Evolutionary conservation across 441 rosid species (phyloP).

Genomic region (Populus hybrid): DNA sequence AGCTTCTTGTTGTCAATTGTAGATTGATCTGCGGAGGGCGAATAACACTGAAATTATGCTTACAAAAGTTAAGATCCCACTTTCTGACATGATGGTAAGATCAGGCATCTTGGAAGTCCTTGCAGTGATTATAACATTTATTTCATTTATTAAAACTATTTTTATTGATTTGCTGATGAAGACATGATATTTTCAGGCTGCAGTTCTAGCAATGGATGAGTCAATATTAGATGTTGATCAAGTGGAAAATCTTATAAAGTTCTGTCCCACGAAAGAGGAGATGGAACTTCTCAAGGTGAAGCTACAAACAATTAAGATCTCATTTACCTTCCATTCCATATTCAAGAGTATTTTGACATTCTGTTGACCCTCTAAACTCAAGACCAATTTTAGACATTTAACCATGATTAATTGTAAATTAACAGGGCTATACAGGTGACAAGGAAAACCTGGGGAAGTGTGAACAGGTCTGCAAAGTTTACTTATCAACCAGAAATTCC

Average conservation of each 20-base stretch:
- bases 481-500: background rate
- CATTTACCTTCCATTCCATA: conserved; percentile 10
- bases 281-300: conserved; percentile 95
- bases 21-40: conserved; percentile 97
- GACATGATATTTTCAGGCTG: conserved; percentile 55
- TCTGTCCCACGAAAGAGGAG: conserved; percentile 98
- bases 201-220: conserved; percentile 94
- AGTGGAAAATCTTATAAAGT: conserved; percentile 94
- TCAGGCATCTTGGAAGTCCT: conserved; percentile 5
- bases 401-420: background rate
- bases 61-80: conserved; percentile 98
- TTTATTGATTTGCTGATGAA: background rate
- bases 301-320: conserved; percentile 22
- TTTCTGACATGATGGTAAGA: conserved; percentile 98
- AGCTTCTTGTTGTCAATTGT: conserved; percentile 23
- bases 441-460: conserved; percentile 79
- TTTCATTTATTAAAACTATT: background rate
- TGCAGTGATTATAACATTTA: conserved; percentile 1
- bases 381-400: conserved; percentile 6
- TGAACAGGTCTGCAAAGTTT: conserved; percentile 72
- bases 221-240: conserved; percentile 87
- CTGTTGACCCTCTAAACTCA: background rate
- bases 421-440: conserved; percentile 77
- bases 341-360: conserved; percentile 1
- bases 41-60: conserved; percentile 99